phyloP scores from a whole-genome alignment of 176 grass and related monocot species.

The Carex littledalei region DNA sequence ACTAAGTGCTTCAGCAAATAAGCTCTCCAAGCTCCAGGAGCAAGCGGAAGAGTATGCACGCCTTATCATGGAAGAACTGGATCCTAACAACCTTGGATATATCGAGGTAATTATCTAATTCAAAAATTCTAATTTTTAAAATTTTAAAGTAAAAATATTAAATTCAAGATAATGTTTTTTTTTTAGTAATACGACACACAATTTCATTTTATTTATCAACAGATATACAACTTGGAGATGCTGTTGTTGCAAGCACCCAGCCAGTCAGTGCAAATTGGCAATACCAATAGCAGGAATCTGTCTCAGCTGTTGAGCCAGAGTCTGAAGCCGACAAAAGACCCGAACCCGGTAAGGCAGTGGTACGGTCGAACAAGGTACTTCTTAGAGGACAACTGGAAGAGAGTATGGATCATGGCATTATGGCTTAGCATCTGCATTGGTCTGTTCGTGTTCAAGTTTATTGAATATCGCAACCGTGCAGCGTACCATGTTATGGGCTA shows the following conservation, averaged over 20 bases:
- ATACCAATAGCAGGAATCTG: conserved; percentile 27
- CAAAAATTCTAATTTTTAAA: neutral
- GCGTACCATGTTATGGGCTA: conserved; percentile 38
- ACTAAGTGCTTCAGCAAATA: conserved; percentile 44
- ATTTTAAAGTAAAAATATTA: neutral
- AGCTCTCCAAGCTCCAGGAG: conserved; percentile 39
- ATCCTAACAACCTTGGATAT: conserved; percentile 43
- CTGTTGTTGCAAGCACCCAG: conserved; percentile 8
- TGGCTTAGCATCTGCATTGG: conserved; percentile 26
- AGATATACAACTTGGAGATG: conserved; percentile 18
- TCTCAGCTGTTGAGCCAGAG: conserved; percentile 27
- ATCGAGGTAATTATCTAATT: conserved; percentile 33
- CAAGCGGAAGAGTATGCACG: conserved; percentile 38
- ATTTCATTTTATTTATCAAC: neutral
- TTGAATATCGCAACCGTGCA: conserved; percentile 27
- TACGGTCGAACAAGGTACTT: conserved; percentile 14
- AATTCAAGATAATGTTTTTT: neutral
- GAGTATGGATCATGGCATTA: conserved; percentile 30
- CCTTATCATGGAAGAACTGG: conserved; percentile 54
- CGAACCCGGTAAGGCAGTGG: conserved; percentile 11
- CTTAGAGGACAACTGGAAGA: conserved; percentile 34
- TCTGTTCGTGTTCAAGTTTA: conserved; percentile 38
- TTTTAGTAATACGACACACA: neutral
- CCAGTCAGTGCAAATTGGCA: conserved; percentile 18
- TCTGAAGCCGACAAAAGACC: conserved; percentile 26